Base-by-base conservation (phyloP, 306 rosid genomes). In the Dalbergia cochinchinensis region DNA sequence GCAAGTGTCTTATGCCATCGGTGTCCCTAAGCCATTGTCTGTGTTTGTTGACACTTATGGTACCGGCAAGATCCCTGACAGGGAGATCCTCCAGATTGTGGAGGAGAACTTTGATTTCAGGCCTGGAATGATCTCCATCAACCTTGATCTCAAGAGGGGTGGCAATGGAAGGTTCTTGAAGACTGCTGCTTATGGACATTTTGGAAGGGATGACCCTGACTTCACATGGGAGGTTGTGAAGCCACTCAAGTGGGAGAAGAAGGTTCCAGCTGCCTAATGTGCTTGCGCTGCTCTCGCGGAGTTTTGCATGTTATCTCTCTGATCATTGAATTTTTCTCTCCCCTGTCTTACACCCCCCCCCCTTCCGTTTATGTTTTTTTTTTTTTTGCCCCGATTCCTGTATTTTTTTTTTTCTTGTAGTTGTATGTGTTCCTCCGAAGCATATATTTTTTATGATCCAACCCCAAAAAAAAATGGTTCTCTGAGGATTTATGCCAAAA, bases 191-290 rank as follows among this genome's bases (percentile, higher is more conserved):
- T 85, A 85, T 85, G 88, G 88, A 61, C 88, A 85, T 59, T 85
- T 85, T 58, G 88, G 88, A 3, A 82, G 88, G 64, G 86, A 85
- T 78, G 88, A 82, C 69, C 0, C 86, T 18, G 91, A 88, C 65
- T 88, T 88, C 78, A 86, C 89, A 57, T 88, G 91, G 91, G 91
- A 88, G 66, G 89, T 78, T 18, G 89, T 88, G 54, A 88, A 83
- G 89, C 89, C 91, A 10, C 91, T 88, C 31, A 86, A 88, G 61
- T 77, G 85, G 80, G 89, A 82, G 4, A 88, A 88, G 73, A 88
- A 88, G 73, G 70, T 80, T 11, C 33, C 88, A 65, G 83, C 91
- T 75, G 89, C 94, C 39, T 91, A 76, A 87, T 37, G 69, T 54
- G 34, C 41, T 26, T 16, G 14, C 22, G 8, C n/a, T 18, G 44